A percentile compares a stretch with the other conserved stretches of the same genome.
These are phyloP conservation scores for Saccharomyces pastorianus DNA, from an alignment of 1,139 yeast species.

Conservation along the genomic window DNA sequence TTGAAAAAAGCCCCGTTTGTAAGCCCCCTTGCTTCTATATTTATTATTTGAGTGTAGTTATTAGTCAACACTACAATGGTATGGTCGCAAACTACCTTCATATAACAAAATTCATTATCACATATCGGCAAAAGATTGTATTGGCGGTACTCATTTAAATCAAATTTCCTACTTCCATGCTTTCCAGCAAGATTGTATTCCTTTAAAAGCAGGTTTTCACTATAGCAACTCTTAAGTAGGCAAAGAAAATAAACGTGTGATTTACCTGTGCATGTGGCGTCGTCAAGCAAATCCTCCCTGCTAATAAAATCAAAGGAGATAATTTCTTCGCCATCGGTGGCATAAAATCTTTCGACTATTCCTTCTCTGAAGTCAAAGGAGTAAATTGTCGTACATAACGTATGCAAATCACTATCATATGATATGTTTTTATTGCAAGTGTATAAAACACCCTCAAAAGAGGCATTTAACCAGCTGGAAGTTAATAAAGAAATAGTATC, in stretches of 20 bases:
- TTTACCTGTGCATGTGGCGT: background rate
- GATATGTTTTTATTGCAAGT: background rate
- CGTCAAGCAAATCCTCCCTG: background rate
- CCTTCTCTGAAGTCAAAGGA: background rate
- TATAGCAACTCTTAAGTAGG: background rate
- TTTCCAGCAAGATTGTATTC: background rate
- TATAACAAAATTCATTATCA: background rate
- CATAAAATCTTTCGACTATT: background rate
- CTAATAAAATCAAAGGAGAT: background rate
- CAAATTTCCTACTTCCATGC: background rate
- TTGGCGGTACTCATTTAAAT: background rate
- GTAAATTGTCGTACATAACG: background rate
- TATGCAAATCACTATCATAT: background rate
- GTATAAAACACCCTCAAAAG: background rate
- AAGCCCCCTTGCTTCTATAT: background rate
- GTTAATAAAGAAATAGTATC: background rate
- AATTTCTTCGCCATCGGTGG: background rate
- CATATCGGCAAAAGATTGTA: background rate
- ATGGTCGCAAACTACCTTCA: background rate
- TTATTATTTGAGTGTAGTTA: background rate
- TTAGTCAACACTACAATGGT: background rate
- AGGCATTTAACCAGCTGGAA: background rate
- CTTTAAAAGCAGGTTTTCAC: background rate
- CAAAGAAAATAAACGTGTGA: background rate
- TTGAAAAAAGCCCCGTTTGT: background rate